A percentile compares a stretch with the other conserved stretches of the same genome.
phyloP scores from a whole-genome alignment of 805 yeast species.

The Candida lessepsii region DNA sequence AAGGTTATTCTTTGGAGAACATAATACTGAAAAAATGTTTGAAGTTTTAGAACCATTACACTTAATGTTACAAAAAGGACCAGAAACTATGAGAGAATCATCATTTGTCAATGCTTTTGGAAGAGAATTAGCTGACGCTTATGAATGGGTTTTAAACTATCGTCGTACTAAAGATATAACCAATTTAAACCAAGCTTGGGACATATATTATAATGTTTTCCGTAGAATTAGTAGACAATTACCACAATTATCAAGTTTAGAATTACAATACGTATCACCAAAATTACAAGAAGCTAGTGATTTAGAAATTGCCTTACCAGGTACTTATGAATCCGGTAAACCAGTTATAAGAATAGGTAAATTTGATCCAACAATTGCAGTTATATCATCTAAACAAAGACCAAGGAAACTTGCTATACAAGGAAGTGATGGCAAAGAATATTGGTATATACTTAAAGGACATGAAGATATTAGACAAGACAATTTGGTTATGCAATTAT shows the following conservation, averaged over 20 bases:
- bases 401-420: conserved; percentile 79
- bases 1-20: conserved; percentile 87
- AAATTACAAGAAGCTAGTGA: conserved; percentile 74
- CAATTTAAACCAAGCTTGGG: conserved; percentile 97
- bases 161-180: conserved; percentile 82
- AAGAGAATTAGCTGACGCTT: conserved; percentile 86
- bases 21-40: conserved; percentile 92
- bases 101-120: conserved; percentile 94
- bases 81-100: conserved; percentile 88
- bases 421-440: conserved; percentile 92
- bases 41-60: conserved; percentile 87
- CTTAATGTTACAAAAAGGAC: conserved; percentile 77
- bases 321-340: conserved; percentile 84
- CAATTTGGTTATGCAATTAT: conserved; percentile 94
- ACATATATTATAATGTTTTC: conserved; percentile 89
- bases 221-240: conserved; percentile 85
- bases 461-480: conserved; percentile 99
- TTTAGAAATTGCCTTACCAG: conserved; percentile 88
- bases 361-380: conserved; percentile 81
- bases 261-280: conserved; percentile 92
- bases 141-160: conserved; percentile 87
- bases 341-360: conserved; percentile 68
- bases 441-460: conserved; percentile 82
- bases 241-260: conserved; percentile 82
- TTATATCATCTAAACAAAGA: conserved; percentile 92